A percentile compares a stretch with the other conserved stretches of the same genome.
Conservation (phyloP, 2,329 filamentous ascomycete species). For the Zarea fungicola region DNA sequence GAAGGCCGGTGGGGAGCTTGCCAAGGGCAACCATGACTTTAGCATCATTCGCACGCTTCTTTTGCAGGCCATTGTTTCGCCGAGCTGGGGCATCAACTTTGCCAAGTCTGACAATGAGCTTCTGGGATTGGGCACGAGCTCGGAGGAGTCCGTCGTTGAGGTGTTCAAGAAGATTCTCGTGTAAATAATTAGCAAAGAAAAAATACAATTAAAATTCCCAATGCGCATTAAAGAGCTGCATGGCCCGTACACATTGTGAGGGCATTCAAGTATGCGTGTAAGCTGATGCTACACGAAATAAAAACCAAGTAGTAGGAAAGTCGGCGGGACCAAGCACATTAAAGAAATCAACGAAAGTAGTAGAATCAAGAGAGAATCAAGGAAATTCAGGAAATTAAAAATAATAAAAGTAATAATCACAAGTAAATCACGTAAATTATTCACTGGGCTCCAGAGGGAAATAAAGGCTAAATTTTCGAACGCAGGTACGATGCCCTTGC, state of each 20-base stretch:
- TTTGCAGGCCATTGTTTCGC: constrained; percentile 26
- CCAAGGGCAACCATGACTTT: constrained; percentile 24
- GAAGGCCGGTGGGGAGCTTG: constrained; percentile 25
- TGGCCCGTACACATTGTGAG: background rate
- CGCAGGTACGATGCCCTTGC: too few relatives aligned
- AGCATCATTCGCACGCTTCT: constrained; percentile 30
- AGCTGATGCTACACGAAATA: too few relatives aligned
- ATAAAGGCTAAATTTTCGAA: too few relatives aligned
- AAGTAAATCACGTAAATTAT: too few relatives aligned
- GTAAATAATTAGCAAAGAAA: background rate
- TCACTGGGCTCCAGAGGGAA: too few relatives aligned
- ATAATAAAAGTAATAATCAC: too few relatives aligned
- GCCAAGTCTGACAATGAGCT: constrained; percentile 38
- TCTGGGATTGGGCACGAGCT: constrained; percentile 38
- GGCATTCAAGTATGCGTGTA: background rate
- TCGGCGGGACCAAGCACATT: too few relatives aligned
- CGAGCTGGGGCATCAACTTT: constrained; percentile 28
- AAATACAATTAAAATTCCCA: background rate
- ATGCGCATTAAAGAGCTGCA: too few relatives aligned
- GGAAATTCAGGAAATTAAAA: too few relatives aligned
- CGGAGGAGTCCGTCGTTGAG: constrained; percentile 34
- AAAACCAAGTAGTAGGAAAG: too few relatives aligned
- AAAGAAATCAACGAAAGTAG: too few relatives aligned
- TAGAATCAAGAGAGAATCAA: too few relatives aligned
- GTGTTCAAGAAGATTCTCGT: constrained; percentile 18